Conservation (phyloP, 345 rosid genomes). For the Salix suchowensis region DNA sequence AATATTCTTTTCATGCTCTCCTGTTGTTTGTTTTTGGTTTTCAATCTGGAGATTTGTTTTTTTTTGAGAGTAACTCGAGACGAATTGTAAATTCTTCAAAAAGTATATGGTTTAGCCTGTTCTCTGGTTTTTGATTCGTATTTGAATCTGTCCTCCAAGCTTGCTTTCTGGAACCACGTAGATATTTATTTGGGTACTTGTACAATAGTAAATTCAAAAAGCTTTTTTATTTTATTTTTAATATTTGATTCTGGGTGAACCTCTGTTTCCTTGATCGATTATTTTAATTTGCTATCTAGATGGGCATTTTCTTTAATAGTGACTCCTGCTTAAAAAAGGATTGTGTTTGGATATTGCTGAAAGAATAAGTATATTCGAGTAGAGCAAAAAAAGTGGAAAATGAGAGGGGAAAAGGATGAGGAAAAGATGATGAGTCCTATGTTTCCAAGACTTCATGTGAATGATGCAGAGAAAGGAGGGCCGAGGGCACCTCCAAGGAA, state of each 20-base stretch:
- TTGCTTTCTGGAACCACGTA: background rate
- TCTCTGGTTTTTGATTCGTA: background rate
- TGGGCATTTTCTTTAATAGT: background rate
- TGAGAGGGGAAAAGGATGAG: constrained; percentile 45
- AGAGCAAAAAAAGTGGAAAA: constrained; percentile 16
- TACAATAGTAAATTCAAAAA: background rate
- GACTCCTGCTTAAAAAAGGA: constrained; percentile 7
- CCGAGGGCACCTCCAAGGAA: constrained; percentile 72
- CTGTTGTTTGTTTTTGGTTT: constrained; percentile 7
- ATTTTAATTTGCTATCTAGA: background rate
- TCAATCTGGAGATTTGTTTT: constrained; percentile 14
- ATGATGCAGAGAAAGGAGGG: constrained; percentile 59
- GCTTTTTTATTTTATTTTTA: too few relatives aligned
- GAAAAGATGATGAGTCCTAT: constrained; percentile 43
- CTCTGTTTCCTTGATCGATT: background rate
- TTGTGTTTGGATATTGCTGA: constrained; percentile 14
- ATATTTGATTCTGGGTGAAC: background rate
- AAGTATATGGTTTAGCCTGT: background rate
- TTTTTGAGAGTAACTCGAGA: background rate
- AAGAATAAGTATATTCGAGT: constrained; percentile 5
- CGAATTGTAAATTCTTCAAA: background rate
- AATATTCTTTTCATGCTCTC: constrained; percentile 6
- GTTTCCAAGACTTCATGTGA: constrained; percentile 72
- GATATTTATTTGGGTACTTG: background rate
- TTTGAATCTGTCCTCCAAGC: constrained; percentile 4